Percentiles rank a stretch among this genome's conserved stretches.
These are phyloP conservation scores for Arachis monticola DNA, from an alignment of 331 rosid genomes.

Conservation along the genomic window DNA sequence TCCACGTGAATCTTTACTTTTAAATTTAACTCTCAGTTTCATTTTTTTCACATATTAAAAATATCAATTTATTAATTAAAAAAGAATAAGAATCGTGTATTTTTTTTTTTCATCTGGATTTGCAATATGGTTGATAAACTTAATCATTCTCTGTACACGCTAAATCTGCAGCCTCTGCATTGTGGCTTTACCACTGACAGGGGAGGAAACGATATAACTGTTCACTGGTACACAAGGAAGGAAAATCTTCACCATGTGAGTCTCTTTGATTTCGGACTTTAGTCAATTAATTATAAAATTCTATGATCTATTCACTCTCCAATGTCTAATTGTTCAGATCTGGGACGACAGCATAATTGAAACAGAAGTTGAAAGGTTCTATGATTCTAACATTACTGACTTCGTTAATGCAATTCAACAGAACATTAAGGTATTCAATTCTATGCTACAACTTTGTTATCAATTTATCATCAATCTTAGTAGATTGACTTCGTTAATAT, in stretches of 20 bases:
- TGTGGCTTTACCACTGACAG: slow-evolving; percentile 76
- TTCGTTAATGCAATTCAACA: slow-evolving; percentile 58
- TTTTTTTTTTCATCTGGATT: background rate
- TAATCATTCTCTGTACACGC: background rate
- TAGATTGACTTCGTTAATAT: background rate
- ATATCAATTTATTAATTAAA: no score
- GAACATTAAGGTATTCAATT: slow-evolving; percentile 63
- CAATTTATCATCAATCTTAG: background rate
- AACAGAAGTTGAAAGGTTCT: slow-evolving; percentile 66
- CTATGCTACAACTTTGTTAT: slow-evolving; percentile 8
- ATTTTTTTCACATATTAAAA: no score
- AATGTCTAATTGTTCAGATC: slow-evolving; percentile 43
- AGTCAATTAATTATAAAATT: background rate
- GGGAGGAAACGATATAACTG: slow-evolving; percentile 73
- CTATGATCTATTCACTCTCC: background rate
- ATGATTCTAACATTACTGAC: slow-evolving; percentile 45
- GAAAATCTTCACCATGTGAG: slow-evolving; percentile 89
- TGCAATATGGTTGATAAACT: background rate
- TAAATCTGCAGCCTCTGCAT: slow-evolving; percentile 77
- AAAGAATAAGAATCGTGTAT: no score
- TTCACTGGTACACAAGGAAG: slow-evolving; percentile 79
- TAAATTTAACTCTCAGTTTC: no score
- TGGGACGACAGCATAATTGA: slow-evolving; percentile 81
- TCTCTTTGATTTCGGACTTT: background rate
- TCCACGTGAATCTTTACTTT: no score